Conservation (phyloP, 2,329 filamentous ascomycete species). For the Magnaporthales sp. region DNA sequence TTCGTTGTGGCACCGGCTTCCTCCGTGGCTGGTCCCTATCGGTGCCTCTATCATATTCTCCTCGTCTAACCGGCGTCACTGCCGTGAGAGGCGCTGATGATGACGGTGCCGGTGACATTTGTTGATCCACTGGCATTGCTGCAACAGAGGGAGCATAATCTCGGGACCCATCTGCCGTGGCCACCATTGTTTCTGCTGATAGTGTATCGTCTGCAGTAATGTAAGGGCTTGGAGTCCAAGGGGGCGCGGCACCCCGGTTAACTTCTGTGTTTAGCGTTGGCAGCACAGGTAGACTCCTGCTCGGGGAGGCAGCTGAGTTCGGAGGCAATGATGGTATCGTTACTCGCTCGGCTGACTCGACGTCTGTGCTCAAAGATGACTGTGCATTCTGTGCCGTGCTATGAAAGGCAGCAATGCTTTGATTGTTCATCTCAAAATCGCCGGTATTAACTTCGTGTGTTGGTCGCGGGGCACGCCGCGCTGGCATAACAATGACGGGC, state of each 20-base stretch:
- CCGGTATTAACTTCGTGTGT: background rate
- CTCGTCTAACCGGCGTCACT: background rate
- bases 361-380: background rate
- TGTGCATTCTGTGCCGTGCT: background rate
- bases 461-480: slow-evolving; percentile 10
- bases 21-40: slow-evolving; percentile 2
- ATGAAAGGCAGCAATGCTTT: background rate
- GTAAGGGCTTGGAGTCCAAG: background rate
- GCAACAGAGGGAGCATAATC: background rate
- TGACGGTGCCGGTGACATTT: background rate
- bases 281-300: background rate
- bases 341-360: background rate
- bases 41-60: background rate
- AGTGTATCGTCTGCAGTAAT: background rate
- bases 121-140: background rate
- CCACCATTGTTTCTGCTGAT: background rate
- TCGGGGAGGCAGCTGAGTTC: background rate
- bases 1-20: slow-evolving; percentile 6
- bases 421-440: background rate
- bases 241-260: background rate
- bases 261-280: background rate
- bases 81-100: background rate
- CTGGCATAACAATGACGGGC: slow-evolving; percentile 12
- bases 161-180: background rate
- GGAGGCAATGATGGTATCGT: background rate